phyloP scores from a whole-genome alignment of 345 rosid species.

The Eucalyptus erythrocorys region DNA sequence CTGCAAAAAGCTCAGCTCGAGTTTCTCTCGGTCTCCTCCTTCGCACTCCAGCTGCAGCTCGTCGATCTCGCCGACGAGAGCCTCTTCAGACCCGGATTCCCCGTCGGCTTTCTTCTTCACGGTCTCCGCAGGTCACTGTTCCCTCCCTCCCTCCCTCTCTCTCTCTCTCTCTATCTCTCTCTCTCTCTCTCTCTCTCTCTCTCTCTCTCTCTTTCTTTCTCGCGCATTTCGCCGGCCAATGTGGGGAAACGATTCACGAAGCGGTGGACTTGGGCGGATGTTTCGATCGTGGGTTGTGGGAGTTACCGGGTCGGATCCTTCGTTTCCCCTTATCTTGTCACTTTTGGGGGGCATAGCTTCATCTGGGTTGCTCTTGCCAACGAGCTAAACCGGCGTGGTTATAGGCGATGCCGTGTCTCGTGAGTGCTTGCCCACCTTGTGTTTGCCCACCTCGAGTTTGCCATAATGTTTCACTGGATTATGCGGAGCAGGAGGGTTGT shows the following conservation, averaged over 20 bases:
- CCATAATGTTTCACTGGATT: not conserved
- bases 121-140: not conserved
- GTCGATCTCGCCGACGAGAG: not conserved
- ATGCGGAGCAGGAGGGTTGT: not conserved
- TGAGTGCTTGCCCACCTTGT: not conserved
- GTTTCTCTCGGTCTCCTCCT: not conserved
- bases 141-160: not conserved
- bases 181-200: too few relatives aligned
- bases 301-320: not conserved
- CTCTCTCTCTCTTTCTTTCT: not conserved
- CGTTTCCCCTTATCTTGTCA: not conserved
- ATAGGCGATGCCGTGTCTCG: not conserved
- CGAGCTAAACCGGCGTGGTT: not conserved
- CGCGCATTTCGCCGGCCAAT: not conserved
- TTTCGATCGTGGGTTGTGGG: not conserved
- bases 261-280: not conserved
- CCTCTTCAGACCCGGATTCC: not conserved
- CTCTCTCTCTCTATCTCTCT: too few relatives aligned
- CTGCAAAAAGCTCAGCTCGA: not conserved
- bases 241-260: not conserved
- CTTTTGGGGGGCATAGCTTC: not conserved
- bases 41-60: not conserved
- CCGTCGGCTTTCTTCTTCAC: not conserved
- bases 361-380: not conserved
- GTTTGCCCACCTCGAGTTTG: too few relatives aligned